These are phyloP conservation scores for Macroventuria anomochaeta DNA, from an alignment of 2,329 filamentous ascomycete species.

Conservation along the genomic window DNA sequence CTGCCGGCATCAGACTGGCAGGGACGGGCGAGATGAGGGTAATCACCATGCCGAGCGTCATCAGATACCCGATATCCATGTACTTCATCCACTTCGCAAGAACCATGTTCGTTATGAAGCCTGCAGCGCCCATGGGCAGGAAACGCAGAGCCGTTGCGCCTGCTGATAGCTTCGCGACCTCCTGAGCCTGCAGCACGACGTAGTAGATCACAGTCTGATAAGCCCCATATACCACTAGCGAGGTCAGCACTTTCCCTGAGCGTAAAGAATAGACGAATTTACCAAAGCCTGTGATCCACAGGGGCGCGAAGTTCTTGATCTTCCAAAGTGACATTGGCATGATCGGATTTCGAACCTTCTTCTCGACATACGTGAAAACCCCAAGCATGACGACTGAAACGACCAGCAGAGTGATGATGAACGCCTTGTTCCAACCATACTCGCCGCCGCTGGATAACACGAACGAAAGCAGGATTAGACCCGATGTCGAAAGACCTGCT, in stretches of 20 bases:
- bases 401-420: conserved; percentile 9
- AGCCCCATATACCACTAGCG: conserved; percentile 6
- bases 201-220: conserved; percentile 14
- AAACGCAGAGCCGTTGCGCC: conserved; percentile 9
- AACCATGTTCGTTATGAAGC: conserved; percentile 13
- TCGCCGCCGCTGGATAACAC: conserved; percentile 12
- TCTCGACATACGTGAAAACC: conserved; percentile 11
- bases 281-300: conserved; percentile 13
- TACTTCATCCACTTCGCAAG: conserved; percentile 16
- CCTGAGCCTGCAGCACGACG: conserved; percentile 10
- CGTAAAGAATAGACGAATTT: not conserved
- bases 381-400: conserved; percentile 9
- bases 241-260: not conserved
- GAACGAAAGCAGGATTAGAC: conserved; percentile 11
- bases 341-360: conserved; percentile 13
- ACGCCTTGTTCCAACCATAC: conserved; percentile 15
- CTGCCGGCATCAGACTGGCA: conserved; percentile 8
- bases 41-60: conserved; percentile 6
- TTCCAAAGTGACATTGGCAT: conserved; percentile 17
- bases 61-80: conserved; percentile 12
- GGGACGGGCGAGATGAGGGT: conserved; percentile 6
- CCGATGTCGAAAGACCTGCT: conserved; percentile 6
- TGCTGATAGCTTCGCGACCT: conserved; percentile 8
- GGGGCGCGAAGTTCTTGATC: conserved; percentile 12
- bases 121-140: conserved; percentile 13